Evolutionary conservation across 306 rosid genomes (phyloP).

Genomic region (Cicer chorassanicum): DNA sequence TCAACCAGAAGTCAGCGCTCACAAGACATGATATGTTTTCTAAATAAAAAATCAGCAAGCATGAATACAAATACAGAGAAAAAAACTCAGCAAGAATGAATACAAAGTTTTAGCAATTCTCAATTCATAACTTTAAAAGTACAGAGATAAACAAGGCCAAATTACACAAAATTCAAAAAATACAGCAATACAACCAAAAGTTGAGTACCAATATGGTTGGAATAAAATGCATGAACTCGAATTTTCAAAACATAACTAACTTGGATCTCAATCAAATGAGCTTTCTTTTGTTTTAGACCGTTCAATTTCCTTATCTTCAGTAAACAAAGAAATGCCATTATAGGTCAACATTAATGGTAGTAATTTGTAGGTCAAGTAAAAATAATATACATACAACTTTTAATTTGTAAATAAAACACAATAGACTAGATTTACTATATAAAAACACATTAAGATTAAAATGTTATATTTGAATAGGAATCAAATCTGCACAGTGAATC

Average conservation of each 20-base stretch:
- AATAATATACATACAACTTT: neutral
- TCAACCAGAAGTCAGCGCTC: no score
- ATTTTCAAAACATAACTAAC: conserved; percentile 39
- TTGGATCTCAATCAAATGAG: conserved; percentile 89
- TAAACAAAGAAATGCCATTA: neutral
- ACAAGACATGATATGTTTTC: no score
- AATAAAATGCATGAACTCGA: neutral
- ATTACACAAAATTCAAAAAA: no score
- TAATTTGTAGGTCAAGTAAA: neutral
- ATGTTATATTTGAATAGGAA: neutral
- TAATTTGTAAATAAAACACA: neutral
- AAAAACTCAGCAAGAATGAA: no score
- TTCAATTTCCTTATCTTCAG: conserved; percentile 76
- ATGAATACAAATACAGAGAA: no score
- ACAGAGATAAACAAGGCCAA: no score
- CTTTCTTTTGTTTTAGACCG: conserved; percentile 87
- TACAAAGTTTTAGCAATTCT: no score
- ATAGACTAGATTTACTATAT: neutral
- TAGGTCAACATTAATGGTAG: neutral
- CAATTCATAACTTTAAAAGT: no score
- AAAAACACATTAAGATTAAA: neutral
- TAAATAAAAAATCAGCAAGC: no score
- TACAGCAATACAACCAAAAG: no score
- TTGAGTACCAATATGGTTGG: no score
- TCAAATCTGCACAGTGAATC: neutral